Percentiles rank a stretch among this genome's conserved stretches.
Conservation (phyloP, 2,329 filamentous ascomycete species). For the Colletotrichum aenigma region DNA sequence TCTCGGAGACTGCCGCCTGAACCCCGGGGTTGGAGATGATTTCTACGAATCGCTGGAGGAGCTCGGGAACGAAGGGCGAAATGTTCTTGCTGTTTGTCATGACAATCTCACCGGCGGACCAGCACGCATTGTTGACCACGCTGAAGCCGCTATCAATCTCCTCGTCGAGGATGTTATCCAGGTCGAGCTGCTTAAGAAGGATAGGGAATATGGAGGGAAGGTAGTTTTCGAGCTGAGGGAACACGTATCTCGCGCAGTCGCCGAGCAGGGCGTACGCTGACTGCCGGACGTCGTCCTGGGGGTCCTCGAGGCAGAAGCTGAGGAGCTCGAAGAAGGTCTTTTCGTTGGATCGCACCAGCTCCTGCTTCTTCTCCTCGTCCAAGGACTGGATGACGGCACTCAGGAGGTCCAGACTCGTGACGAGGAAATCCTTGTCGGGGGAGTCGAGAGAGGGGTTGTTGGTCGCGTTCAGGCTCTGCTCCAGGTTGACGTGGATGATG, state of each 20-base stretch:
- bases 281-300: slow-evolving; percentile 89
- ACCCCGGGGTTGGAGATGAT: slow-evolving; percentile 88
- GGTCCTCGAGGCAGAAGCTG: slow-evolving; percentile 89
- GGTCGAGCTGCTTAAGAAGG: slow-evolving; percentile 85
- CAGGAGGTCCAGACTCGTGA: slow-evolving; percentile 91
- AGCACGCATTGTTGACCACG: slow-evolving; percentile 97
- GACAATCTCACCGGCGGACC: slow-evolving; percentile 92
- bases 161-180: slow-evolving; percentile 77
- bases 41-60: slow-evolving; percentile 77
- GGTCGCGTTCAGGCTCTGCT: slow-evolving; percentile 75
- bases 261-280: slow-evolving; percentile 94
- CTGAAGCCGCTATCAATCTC: slow-evolving; percentile 86
- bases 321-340: slow-evolving; percentile 90
- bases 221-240: slow-evolving; percentile 76
- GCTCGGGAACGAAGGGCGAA: slow-evolving; percentile 75
- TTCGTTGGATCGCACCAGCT: slow-evolving; percentile 76
- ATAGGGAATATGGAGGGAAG: slow-evolving; percentile 78
- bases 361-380: slow-evolving; percentile 72
- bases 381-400: slow-evolving; percentile 94
- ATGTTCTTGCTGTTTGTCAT: slow-evolving; percentile 79
- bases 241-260: slow-evolving; percentile 93
- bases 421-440: slow-evolving; percentile 95
- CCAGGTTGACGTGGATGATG: slow-evolving; percentile 90
- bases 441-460: slow-evolving; percentile 73
- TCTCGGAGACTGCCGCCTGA: slow-evolving; percentile 87